Base-by-base conservation (phyloP, 179 eudicot species). In the Beta corolliflora region DNA sequence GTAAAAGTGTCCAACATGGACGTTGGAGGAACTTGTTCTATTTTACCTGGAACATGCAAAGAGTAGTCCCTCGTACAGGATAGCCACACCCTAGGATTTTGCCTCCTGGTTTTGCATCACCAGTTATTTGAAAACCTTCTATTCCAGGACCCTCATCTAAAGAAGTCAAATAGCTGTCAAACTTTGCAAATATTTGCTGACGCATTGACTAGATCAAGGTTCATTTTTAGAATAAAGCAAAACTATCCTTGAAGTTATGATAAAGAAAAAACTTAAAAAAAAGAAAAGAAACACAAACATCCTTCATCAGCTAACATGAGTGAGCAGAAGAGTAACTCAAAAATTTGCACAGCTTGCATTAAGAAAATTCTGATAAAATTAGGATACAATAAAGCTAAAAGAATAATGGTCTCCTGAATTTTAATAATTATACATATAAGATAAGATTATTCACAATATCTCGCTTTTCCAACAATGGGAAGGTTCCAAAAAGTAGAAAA, bases 11-110 rank as follows among this genome's bases (percentile, higher is more conserved):
- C 81, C n/a, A 75, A 71, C 15, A 72, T 73, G 8, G 53, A 80
- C 29, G 29, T 53, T 54, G 77, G 76, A 58, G 61, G 60, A 69
- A 59, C 46, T 67, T 54, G 80, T 44, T 65, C 71, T 44, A 14
- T 59, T 69, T 79, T 88, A 95, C 98, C 97, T 95, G 98, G 86
- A 95, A 95, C 83, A 95, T 83, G 85, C 97, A 92, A 44, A 91
- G 91, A 76, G 97, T 88, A 82, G 98, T 91, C 81, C 98, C 97
- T 71, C 93, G 90, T 58, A 92, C 92, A 74, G 94, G 93, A 83
- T 61, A 93, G 74, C 97, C 95, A 88, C 97, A 91, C 23, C 93
- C 98, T 83, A 89, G 89, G 80, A 95, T 91, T 86, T 65, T 88
- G 81, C 86, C 77, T 87, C 98, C 98, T 44, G 92, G 97, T 87